Conservation (phyloP, 768 basidiomycete species). For the Tulasnella sp. region DNA sequence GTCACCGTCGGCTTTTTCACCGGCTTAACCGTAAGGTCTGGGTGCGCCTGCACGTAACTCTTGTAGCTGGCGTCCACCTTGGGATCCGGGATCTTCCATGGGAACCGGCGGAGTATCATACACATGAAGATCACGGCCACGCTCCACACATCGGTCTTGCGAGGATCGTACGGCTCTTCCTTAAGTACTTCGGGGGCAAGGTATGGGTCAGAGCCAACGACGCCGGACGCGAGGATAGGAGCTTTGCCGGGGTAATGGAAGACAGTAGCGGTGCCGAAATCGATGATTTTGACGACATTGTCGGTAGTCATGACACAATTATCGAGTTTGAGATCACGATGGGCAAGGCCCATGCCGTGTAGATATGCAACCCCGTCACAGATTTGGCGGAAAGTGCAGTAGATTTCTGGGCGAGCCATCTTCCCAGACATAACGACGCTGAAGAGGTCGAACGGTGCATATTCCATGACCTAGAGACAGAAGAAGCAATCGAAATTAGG, state of each 20-base stretch:
- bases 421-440: slow-evolving; percentile 99
- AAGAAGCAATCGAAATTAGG: no score
- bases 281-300: slow-evolving; percentile 96
- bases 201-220: slow-evolving; percentile 97
- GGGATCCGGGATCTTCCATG: slow-evolving; percentile 96
- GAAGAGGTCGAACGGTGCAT: slow-evolving; percentile 96
- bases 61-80: slow-evolving; percentile 88
- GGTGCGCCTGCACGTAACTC: slow-evolving; percentile 86
- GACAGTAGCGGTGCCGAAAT: slow-evolving; percentile 99
- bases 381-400: slow-evolving; percentile 98
- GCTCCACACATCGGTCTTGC: slow-evolving; percentile 98
- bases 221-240: slow-evolving; percentile 64
- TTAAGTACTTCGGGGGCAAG: slow-evolving; percentile 90
- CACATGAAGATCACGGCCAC: slow-evolving; percentile 98
- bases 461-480: slow-evolving; percentile 99
- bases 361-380: slow-evolving; percentile 97
- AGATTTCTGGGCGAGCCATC: slow-evolving; percentile 96
- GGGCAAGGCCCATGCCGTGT: slow-evolving; percentile 93
- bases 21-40: slow-evolving; percentile 55
- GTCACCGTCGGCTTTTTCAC: slow-evolving; percentile 8
- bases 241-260: slow-evolving; percentile 96
- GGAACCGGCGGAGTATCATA: slow-evolving; percentile 95
- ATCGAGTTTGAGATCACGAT: slow-evolving; percentile 97
- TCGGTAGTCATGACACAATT: slow-evolving; percentile 98
- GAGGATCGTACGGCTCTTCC: slow-evolving; percentile 77